Percentiles rank a stretch among this genome's conserved stretches.
These are phyloP conservation scores for Alopecurus myosuroides DNA, from an alignment of 176 grass and related monocot species.

Conservation along the genomic window DNA sequence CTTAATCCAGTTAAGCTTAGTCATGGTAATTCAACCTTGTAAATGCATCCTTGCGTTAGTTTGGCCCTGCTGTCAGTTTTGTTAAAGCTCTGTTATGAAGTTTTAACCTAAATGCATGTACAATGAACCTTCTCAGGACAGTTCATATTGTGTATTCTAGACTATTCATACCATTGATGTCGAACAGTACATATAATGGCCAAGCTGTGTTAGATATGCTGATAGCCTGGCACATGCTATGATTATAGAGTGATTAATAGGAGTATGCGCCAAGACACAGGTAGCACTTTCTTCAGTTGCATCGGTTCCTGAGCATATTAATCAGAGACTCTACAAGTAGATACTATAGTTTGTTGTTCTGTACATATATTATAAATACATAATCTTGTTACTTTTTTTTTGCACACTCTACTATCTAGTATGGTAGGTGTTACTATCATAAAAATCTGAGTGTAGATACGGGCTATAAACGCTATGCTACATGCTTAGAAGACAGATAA, in stretches of 20 bases:
- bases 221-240: background rate
- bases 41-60: background rate
- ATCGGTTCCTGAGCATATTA: background rate
- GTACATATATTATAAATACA: background rate
- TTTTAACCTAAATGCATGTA: constrained; percentile 14
- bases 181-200: background rate
- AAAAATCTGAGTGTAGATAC: background rate
- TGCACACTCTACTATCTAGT: background rate
- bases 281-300: background rate
- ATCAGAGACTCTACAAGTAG: background rate
- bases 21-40: background rate
- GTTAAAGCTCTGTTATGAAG: background rate
- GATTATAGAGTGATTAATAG: background rate
- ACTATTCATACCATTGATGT: background rate
- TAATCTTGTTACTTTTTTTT: background rate
- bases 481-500: background rate
- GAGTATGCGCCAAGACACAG: background rate
- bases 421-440: background rate
- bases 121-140: background rate
- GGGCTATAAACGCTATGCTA: background rate
- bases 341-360: background rate
- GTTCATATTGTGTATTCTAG: constrained; percentile 8
- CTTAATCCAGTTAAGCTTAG: background rate
- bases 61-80: background rate
- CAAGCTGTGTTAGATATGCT: background rate